Evolutionary conservation across 2,329 filamentous ascomycete species (phyloP).

Genomic region (Verruconis gallopava): DNA sequence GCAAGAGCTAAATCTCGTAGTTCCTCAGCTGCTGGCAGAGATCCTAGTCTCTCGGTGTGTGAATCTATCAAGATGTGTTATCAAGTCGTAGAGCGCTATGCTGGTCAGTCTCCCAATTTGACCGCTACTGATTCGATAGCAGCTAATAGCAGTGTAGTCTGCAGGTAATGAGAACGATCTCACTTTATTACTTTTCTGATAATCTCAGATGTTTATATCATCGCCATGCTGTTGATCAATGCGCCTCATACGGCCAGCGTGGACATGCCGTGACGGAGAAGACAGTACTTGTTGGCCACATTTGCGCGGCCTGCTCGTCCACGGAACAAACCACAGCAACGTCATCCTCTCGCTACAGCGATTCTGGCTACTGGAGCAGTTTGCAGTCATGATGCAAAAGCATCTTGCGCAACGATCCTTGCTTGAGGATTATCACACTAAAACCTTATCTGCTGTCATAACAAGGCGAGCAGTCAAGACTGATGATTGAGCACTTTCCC

Average conservation of each 20-base stretch:
- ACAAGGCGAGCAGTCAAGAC: too few relatives aligned
- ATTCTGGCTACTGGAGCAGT: slow-evolving; percentile 3
- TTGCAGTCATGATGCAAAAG: background rate
- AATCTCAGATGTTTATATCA: slow-evolving; percentile 61
- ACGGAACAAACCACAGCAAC: background rate
- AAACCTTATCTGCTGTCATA: too few relatives aligned
- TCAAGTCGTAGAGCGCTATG: slow-evolving; percentile 73
- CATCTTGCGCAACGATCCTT: too few relatives aligned
- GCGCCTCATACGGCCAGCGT: slow-evolving; percentile 58
- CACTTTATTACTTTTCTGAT: background rate
- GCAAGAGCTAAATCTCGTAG: too few relatives aligned
- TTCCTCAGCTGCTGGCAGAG: too few relatives aligned
- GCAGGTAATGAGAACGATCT: background rate
- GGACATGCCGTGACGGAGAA: slow-evolving; percentile 61
- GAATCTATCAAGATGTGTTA: slow-evolving; percentile 58
- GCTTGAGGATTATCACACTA: too few relatives aligned
- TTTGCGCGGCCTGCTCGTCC: slow-evolving; percentile 5
- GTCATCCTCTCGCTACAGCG: background rate
- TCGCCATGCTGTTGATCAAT: slow-evolving; percentile 74
- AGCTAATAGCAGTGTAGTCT: too few relatives aligned
- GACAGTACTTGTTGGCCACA: slow-evolving; percentile 59
- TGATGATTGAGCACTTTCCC: too few relatives aligned
- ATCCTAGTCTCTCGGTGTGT: too few relatives aligned
- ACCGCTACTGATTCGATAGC: too few relatives aligned
- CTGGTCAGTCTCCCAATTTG: slow-evolving; percentile 38